These are phyloP conservation scores for Mucor sp. DNA, from an alignment of 371 early-diverging fungal species.

Conservation along the genomic window DNA sequence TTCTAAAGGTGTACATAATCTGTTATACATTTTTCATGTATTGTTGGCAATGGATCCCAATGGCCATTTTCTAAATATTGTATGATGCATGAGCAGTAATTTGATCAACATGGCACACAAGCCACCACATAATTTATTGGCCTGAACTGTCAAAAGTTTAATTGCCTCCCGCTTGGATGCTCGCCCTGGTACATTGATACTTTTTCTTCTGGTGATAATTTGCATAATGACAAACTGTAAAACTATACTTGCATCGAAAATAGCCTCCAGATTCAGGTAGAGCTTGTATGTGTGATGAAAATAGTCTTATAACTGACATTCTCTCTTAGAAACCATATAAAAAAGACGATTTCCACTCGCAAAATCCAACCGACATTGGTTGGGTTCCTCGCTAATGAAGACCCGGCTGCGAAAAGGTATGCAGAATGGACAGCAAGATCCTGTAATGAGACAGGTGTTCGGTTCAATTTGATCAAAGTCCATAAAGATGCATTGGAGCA, in stretches of 20 bases:
- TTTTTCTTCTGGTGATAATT: neutral
- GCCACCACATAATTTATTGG: neutral
- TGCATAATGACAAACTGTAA: conserved; percentile 39
- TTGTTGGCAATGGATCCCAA: too few relatives aligned
- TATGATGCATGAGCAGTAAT: neutral
- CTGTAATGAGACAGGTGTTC: conserved; percentile 85
- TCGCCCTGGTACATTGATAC: neutral
- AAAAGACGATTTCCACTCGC: conserved; percentile 57
- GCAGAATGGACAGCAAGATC: conserved; percentile 91
- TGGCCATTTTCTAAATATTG: neutral
- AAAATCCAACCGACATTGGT: conserved; percentile 80
- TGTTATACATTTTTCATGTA: too few relatives aligned
- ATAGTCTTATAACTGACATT: neutral
- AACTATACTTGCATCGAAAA: conserved; percentile 57
- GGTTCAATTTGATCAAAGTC: conserved; percentile 87
- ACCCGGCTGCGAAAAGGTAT: conserved; percentile 88
- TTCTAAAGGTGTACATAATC: too few relatives aligned
- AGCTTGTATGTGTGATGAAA: neutral
- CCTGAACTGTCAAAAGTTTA: neutral
- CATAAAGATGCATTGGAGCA: conserved; percentile 81
- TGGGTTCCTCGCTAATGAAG: conserved; percentile 93
- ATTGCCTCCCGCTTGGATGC: neutral
- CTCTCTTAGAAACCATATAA: conserved; percentile 71
- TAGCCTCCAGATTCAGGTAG: conserved; percentile 63
- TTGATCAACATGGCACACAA: neutral